phyloP scores from a whole-genome alignment of 768 basidiomycete genomes.

The Hypholoma sublateritium region DNA sequence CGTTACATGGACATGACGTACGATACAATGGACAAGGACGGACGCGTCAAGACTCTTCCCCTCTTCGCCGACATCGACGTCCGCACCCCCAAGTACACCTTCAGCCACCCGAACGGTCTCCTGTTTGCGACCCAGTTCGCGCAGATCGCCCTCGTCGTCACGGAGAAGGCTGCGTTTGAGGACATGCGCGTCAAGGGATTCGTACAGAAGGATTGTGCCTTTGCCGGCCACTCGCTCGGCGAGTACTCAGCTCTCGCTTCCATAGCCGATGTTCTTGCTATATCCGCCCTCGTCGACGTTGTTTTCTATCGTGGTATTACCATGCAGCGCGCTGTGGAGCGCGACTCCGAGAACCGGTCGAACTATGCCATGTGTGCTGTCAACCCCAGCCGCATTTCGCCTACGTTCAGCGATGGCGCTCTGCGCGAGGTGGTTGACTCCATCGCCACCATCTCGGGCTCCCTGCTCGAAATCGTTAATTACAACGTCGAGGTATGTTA shows the following conservation, averaged over 20 bases:
- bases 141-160: slow-evolving; percentile 97
- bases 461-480: slow-evolving; percentile 97
- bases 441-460: slow-evolving; percentile 73
- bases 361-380: slow-evolving; percentile 99
- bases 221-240: slow-evolving; percentile 97
- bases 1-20: slow-evolving; percentile 99
- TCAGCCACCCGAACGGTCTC: slow-evolving; percentile 92
- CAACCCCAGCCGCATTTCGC: slow-evolving; percentile 93
- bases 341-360: slow-evolving; percentile 88
- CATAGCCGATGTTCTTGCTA: slow-evolving; percentile 94
- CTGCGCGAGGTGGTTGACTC: slow-evolving; percentile 96
- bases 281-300: slow-evolving; percentile 94
- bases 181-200: slow-evolving; percentile 97
- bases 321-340: slow-evolving; percentile 99
- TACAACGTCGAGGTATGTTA: slow-evolving; percentile 81
- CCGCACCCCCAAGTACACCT: slow-evolving; percentile 96
- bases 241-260: slow-evolving; percentile 99
- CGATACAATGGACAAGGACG: slow-evolving; percentile 95
- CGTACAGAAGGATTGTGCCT: slow-evolving; percentile 88
- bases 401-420: slow-evolving; percentile 91
- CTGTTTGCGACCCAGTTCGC: slow-evolving; percentile 98
- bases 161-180: slow-evolving; percentile 97
- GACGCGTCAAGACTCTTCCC: slow-evolving; percentile 92
- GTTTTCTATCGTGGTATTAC: slow-evolving; percentile 99
- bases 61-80: slow-evolving; percentile 95